Conservation (phyloP, 352 stramenopile genomes). For the Phytophthora citricola region DNA sequence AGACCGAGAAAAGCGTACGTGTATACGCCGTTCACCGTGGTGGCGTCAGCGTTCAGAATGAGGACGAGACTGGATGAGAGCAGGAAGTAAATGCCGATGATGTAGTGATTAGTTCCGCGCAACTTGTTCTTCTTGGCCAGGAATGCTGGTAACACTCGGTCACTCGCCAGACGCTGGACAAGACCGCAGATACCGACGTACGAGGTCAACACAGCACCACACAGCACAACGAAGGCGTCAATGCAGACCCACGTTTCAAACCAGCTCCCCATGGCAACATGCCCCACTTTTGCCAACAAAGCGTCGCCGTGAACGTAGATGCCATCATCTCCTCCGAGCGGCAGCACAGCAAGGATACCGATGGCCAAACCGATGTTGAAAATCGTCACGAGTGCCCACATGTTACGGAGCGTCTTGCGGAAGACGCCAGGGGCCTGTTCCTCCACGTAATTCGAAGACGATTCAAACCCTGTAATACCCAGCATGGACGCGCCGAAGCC, state of each 20-base stretch:
- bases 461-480: conserved; percentile 90
- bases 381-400: conserved; percentile 80
- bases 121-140: conserved; percentile 63
- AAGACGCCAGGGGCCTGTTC: conserved; percentile 84
- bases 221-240: conserved; percentile 90
- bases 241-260: conserved; percentile 66
- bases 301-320: conserved; percentile 59
- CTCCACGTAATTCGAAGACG: conserved; percentile 87
- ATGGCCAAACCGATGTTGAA: conserved; percentile 86
- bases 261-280: conserved; percentile 40
- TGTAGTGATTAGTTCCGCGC: conserved; percentile 77
- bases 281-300: conserved; percentile 75
- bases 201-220: conserved; percentile 84
- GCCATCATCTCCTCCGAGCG: conserved; percentile 51
- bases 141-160: conserved; percentile 66
- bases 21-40: conserved; percentile 81
- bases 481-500: conserved; percentile 81
- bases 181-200: conserved; percentile 84
- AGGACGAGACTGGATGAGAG: conserved; percentile 72
- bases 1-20: conserved; percentile 85
- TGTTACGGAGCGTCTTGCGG: conserved; percentile 67
- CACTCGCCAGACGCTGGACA: conserved; percentile 73
- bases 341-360: conserved; percentile 76
- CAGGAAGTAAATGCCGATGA: conserved; percentile 78
- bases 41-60: conserved; percentile 74